Percentiles rank a stretch among this genome's conserved stretches.
Conservation (phyloP, 2,329 filamentous ascomycete genomes). For the Clarireedia sp. region DNA sequence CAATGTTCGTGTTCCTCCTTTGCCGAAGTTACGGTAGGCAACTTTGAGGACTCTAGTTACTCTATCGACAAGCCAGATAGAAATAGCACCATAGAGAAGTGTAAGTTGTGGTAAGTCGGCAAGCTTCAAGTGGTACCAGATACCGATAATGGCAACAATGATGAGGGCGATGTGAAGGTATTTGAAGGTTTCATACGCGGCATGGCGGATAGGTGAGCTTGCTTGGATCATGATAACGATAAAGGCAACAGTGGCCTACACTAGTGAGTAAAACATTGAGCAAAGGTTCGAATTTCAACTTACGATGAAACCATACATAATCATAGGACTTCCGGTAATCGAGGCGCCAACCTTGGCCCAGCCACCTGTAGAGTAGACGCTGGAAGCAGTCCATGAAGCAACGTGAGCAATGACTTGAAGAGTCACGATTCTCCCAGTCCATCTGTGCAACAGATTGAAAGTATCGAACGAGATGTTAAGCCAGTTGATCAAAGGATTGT, state of each 20-base stretch:
- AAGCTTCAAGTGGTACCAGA: conserved; percentile 60
- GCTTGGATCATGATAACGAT: conserved; percentile 60
- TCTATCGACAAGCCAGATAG: conserved; percentile 62
- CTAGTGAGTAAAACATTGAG: conserved; percentile 9
- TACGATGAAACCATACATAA: conserved; percentile 56
- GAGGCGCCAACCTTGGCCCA: conserved; percentile 40
- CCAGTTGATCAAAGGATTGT: conserved; percentile 68
- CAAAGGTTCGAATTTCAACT: conserved; percentile 25
- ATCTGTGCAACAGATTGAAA: conserved; percentile 74
- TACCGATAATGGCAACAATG: conserved; percentile 48
- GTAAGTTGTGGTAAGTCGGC: conserved; percentile 46
- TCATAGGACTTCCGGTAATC: conserved; percentile 34
- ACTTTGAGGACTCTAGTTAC: conserved; percentile 50
- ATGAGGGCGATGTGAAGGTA: conserved; percentile 61
- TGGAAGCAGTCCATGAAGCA: conserved; percentile 46
- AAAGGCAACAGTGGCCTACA: conserved; percentile 50
- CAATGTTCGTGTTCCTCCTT: conserved; percentile 58
- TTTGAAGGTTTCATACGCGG: conserved; percentile 74
- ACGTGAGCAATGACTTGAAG: conserved; percentile 62
- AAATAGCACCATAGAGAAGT: conserved; percentile 53
- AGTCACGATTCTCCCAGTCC: conserved; percentile 69
- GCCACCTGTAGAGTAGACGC: conserved; percentile 32
- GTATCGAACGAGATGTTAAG: conserved; percentile 73
- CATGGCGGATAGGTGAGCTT: conserved; percentile 62
- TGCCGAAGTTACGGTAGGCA: conserved; percentile 57